Conservation (phyloP, 1,284 basidiomycete species). For the Pholiota adiposa region DNA sequence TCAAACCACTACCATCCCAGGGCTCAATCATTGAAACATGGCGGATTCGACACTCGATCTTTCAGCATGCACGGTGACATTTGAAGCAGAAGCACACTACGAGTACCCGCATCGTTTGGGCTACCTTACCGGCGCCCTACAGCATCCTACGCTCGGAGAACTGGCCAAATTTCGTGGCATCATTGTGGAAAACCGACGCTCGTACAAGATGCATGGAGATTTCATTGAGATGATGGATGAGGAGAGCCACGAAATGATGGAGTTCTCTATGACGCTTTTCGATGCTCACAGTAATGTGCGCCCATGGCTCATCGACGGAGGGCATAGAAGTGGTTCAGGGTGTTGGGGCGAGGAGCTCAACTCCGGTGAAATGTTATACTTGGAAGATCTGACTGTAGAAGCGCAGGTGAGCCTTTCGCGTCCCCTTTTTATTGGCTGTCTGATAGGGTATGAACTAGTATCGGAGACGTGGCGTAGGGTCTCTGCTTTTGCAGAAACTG, state of each 20-base stretch:
- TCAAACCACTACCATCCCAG: background rate
- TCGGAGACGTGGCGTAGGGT: conserved; percentile 28
- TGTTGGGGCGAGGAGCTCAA: conserved; percentile 37
- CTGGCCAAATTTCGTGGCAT: conserved; percentile 3
- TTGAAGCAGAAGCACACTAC: background rate
- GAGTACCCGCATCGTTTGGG: conserved; percentile 6
- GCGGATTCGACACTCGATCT: background rate
- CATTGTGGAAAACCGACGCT: background rate
- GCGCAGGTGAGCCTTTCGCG: conserved; percentile 21
- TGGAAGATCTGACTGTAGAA: conserved; percentile 28
- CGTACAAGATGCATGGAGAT: conserved; percentile 7
- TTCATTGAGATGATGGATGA: conserved; percentile 34
- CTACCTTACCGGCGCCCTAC: background rate
- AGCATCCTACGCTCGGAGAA: conserved; percentile 11
- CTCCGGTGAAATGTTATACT: conserved; percentile 30
- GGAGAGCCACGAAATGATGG: conserved; percentile 31
- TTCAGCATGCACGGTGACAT: conserved; percentile 10
- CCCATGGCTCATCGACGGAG: conserved; percentile 30
- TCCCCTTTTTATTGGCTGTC: background rate
- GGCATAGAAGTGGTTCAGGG: conserved; percentile 34
- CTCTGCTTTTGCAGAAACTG: conserved; percentile 27
- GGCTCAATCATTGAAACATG: too few relatives aligned
- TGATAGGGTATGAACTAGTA: conserved; percentile 16
- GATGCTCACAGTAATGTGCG: conserved; percentile 30
- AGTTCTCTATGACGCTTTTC: conserved; percentile 33